Percentiles rank a stretch among this genome's conserved stretches.
These are phyloP conservation scores for Pseudopediastrum boryanum DNA, from an alignment of 139 green algal genomes.

Conservation along the genomic window DNA sequence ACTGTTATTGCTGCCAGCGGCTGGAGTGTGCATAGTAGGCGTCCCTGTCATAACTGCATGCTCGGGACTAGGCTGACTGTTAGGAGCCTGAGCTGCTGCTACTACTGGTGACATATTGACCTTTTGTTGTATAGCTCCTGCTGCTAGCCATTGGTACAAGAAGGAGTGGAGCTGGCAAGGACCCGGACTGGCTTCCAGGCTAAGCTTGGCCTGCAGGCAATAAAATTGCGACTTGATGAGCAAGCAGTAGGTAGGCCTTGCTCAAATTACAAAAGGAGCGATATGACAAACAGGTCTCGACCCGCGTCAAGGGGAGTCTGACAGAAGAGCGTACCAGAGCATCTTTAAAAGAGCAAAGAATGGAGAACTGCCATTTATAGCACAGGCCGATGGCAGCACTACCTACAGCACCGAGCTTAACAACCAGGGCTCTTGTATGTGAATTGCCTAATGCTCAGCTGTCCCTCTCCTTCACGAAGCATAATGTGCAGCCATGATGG, in stretches of 20 bases:
- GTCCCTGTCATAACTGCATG: background rate
- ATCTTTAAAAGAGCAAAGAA: background rate
- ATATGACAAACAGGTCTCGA: no score
- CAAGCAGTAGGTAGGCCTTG: background rate
- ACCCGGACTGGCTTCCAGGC: background rate
- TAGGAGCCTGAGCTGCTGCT: background rate
- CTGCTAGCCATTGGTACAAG: conserved; percentile 14
- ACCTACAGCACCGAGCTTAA: no score
- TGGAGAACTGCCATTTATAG: no score
- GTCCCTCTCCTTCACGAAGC: no score
- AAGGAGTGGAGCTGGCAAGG: conserved; percentile 1
- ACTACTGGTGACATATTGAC: background rate
- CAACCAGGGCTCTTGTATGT: no score
- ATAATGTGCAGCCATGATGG: no score
- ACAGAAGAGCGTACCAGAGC: background rate
- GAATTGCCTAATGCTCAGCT: no score
- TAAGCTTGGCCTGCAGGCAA: background rate
- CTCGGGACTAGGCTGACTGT: background rate
- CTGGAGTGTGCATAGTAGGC: background rate
- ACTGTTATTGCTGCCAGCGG: background rate
- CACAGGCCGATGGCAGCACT: no score
- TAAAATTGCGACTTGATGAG: background rate
- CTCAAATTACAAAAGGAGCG: no score
- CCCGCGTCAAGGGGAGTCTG: no score
- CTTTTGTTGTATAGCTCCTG: background rate